Percentiles rank a stretch among this genome's conserved stretches.
Evolutionary conservation across 2,329 filamentous ascomycete genomes (phyloP).

Genomic region (Talaromyces sp.): DNA sequence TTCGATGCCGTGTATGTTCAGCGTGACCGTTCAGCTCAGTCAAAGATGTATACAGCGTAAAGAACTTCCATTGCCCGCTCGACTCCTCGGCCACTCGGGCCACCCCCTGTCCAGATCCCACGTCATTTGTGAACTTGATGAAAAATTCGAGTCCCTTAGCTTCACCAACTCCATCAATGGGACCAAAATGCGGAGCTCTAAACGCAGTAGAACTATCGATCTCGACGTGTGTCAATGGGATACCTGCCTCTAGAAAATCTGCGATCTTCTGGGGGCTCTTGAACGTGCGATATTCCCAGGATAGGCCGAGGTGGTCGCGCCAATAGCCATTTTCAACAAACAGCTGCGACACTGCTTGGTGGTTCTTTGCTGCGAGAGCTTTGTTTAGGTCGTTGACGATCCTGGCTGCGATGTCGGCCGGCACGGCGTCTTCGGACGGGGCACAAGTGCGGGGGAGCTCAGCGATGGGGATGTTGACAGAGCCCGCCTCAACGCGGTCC

Average conservation of each 20-base stretch:
- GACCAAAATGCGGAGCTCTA: constrained; percentile 39
- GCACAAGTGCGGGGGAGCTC: constrained; percentile 35
- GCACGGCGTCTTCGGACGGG: constrained; percentile 3
- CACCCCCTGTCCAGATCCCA: constrained; percentile 55
- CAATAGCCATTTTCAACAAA: constrained; percentile 52
- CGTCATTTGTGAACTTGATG: constrained; percentile 48
- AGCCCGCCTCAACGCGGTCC: constrained; percentile 48
- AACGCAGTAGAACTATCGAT: constrained; percentile 44
- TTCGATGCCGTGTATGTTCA: constrained; percentile 43
- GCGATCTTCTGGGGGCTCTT: constrained; percentile 41
- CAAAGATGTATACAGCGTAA: constrained; percentile 59
- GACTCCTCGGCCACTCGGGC: constrained; percentile 44
- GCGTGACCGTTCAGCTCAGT: constrained; percentile 51
- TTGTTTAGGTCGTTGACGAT: constrained; percentile 37
- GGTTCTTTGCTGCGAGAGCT: constrained; percentile 30
- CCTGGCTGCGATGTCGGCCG: constrained; percentile 30
- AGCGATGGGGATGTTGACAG: constrained; percentile 46
- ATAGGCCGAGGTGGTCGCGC: constrained; percentile 54
- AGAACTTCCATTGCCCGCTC: constrained; percentile 54
- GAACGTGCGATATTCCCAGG: constrained; percentile 54
- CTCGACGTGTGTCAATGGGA: constrained; percentile 40
- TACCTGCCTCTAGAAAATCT: constrained; percentile 30
- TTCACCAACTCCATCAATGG: constrained; percentile 48
- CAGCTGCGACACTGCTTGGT: constrained; percentile 32
- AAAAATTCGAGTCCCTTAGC: constrained; percentile 54